A percentile compares a stretch with the other conserved stretches of the same genome.
Evolutionary conservation across 1,139 yeast species (phyloP).

Genomic region (Diutina catenulata): DNA sequence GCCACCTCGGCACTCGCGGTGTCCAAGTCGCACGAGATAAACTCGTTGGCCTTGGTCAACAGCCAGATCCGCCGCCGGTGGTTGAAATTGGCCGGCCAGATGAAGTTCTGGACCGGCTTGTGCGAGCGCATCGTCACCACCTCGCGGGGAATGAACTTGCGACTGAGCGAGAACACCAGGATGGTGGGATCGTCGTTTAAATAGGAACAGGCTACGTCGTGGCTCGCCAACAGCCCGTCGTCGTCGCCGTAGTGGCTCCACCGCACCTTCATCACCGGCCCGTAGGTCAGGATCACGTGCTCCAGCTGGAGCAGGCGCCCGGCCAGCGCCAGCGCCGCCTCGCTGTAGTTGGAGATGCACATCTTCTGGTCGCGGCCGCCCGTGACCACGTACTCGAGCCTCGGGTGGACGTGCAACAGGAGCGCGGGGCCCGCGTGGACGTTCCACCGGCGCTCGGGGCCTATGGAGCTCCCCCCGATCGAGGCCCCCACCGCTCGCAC

Average conservation of each 20-base stretch:
- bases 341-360: constrained; percentile 62
- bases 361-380: constrained; percentile 89
- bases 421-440: constrained; percentile 92
- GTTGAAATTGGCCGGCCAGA: constrained; percentile 25
- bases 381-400: constrained; percentile 67
- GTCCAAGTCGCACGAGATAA: constrained; percentile 40
- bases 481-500: constrained; percentile 30
- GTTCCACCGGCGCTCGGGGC: constrained; percentile 62
- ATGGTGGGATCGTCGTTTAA: constrained; percentile 67
- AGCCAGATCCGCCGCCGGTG: constrained; percentile 26
- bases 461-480: constrained; percentile 13
- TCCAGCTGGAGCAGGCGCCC: constrained; percentile 38
- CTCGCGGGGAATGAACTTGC: constrained; percentile 69
- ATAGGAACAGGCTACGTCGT: constrained; percentile 70
- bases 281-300: constrained; percentile 61
- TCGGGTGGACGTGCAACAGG: constrained; percentile 82
- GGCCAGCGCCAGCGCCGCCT: constrained; percentile 21
- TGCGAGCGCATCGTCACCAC: constrained; percentile 44
- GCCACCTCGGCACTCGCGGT: constrained; percentile 15
- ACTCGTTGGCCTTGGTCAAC: constrained; percentile 34
- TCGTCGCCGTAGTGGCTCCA: constrained; percentile 38
- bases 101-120: constrained; percentile 31
- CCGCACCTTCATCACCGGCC: constrained; percentile 61
- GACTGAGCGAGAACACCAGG: constrained; percentile 58
- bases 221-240: constrained; percentile 21